Base-by-base conservation (phyloP, 805 yeast species). In the Sugiyamaella floridensis region DNA sequence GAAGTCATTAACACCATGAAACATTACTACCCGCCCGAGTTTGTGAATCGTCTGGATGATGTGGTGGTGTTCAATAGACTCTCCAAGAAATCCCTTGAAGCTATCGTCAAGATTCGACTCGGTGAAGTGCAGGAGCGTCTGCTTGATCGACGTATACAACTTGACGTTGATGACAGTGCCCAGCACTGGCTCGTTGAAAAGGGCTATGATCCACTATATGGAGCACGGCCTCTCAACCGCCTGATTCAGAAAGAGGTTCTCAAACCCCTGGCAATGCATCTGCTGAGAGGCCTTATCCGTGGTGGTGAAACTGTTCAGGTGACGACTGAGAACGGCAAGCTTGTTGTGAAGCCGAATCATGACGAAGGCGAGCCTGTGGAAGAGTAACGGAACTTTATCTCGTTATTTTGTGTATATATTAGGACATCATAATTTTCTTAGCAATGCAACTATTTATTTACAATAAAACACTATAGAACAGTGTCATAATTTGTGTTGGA, bases 221-320 rank as follows among this genome's bases (percentile, higher is more conserved):
- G 99, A 60, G 99, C 99, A 0, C 80, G 99, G 65, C 99, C 99
- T 10, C 76, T 93, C 67, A 92, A 93, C 74, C 80, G 99, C 62
- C 77, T 89, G 49, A 82, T 92, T 55, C 96, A 89, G 67, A 87
- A 85, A 72, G 71, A 77, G 57, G 66, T 93, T n/a, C 74, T 93
- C 68, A 90, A 90, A 66, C 96, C 97, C 20, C 77, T 93, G 79
- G 95, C 98, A 2, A 76, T 80, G 62, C 72, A 77, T 61, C 66
- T 93, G 74, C 79, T 93, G 56, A 82, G 82, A 64, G 97, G 97
- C 2, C 86, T 86, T 61, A 75, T 92, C 11, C 77, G 74, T 56
- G 69, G 76, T 46, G 80, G 77, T 44, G 86, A 82, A 60, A 71
- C 72, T 2, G 84, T 83, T 5, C 61, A 67, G 4, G 79, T 84